Conservation (phyloP, 2,329 filamentous ascomycete species). For the Pseudocercospora macadamiae region DNA sequence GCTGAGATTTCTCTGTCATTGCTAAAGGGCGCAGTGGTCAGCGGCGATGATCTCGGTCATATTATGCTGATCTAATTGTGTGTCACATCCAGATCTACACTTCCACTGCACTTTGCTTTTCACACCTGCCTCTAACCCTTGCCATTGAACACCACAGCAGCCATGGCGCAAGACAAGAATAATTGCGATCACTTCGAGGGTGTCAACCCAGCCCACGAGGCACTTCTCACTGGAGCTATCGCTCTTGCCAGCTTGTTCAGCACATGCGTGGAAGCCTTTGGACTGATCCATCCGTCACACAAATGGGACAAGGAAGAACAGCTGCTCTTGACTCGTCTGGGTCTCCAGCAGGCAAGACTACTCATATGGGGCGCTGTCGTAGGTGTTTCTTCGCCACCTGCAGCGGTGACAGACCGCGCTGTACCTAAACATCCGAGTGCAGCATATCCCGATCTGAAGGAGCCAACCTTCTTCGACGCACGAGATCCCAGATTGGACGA, state of each 20-base stretch:
- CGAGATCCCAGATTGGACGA: constrained; percentile 49
- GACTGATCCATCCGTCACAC: constrained; percentile 48
- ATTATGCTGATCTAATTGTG: neutral
- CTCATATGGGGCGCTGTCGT: constrained; percentile 54
- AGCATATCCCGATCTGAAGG: constrained; percentile 49
- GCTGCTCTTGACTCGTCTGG: constrained; percentile 47
- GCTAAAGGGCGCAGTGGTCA: neutral
- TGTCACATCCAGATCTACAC: neutral
- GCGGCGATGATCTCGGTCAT: constrained; percentile 1
- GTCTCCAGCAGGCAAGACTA: constrained; percentile 52
- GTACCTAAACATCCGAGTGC: constrained; percentile 48
- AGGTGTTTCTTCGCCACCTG: constrained; percentile 49
- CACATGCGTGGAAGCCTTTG: constrained; percentile 52
- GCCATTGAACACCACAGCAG: constrained; percentile 7
- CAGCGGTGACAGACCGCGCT: constrained; percentile 47
- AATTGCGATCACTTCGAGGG: constrained; percentile 30
- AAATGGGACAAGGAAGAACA: constrained; percentile 49
- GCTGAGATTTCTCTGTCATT: neutral
- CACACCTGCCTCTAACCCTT: neutral
- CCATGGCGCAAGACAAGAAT: constrained; percentile 27
- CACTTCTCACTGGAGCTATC: constrained; percentile 43
- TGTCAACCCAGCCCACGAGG: constrained; percentile 34
- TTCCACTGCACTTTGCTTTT: neutral
- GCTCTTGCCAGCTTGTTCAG: constrained; percentile 51
- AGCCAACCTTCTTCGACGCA: constrained; percentile 49